A percentile compares a stretch with the other conserved stretches of the same genome.
phyloP scores from a whole-genome alignment of 177 flowering plant species.

The Vitis hybrid region DNA sequence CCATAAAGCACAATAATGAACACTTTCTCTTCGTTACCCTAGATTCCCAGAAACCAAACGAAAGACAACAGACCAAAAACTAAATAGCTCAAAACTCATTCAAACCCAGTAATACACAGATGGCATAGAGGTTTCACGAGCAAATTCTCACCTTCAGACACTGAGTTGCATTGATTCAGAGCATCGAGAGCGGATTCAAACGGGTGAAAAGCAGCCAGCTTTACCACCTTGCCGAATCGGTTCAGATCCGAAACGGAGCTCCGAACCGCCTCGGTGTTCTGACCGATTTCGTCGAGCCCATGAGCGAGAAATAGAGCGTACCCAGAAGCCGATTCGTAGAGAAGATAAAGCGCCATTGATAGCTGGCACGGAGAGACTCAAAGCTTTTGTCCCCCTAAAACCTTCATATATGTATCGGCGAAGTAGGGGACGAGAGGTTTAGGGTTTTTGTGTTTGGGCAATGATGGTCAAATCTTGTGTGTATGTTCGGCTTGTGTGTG shows the following conservation, averaged over 20 bases:
- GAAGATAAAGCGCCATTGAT: slow-evolving; percentile 60
- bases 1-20: too few species aligned
- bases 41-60: too few species aligned
- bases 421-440: background rate
- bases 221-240: slow-evolving; percentile 84
- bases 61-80: too few species aligned
- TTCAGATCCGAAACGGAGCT: slow-evolving; percentile 67
- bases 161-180: slow-evolving; percentile 79
- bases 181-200: slow-evolving; percentile 86
- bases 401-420: too few species aligned
- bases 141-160: slow-evolving; percentile 67
- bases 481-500: too few species aligned
- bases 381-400: background rate
- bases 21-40: too few species aligned
- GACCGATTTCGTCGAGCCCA: slow-evolving; percentile 86
- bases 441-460: background rate
- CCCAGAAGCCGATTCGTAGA: slow-evolving; percentile 83
- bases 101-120: background rate
- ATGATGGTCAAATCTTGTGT: too few species aligned
- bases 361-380: background rate
- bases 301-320: slow-evolving; percentile 61
- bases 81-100: background rate
- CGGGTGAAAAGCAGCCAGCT: slow-evolving; percentile 71
- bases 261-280: slow-evolving; percentile 81
- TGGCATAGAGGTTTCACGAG: background rate